phyloP scores from a whole-genome alignment of 2,329 filamentous ascomycete genomes.

The Periconia sp. region DNA sequence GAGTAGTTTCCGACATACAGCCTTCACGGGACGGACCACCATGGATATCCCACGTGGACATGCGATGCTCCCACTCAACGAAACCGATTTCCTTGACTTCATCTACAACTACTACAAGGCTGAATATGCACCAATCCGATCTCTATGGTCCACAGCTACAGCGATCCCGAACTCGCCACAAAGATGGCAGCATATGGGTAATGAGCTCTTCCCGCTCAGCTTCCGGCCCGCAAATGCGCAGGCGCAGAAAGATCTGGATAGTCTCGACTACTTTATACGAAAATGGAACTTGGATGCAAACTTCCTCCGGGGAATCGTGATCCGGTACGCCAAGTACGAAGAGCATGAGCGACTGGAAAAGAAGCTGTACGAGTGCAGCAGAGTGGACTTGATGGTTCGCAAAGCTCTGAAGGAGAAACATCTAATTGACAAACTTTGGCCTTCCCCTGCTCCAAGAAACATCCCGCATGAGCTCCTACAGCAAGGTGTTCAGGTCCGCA shows the following conservation, averaged over 20 bases:
- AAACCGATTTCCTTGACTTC: conserved; percentile 38
- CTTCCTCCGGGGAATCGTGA: conserved; percentile 35
- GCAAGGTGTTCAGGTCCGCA: conserved; percentile 36
- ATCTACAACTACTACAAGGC: conserved; percentile 42
- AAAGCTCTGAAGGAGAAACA: conserved; percentile 43
- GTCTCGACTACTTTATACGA: conserved; percentile 33
- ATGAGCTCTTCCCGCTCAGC: conserved; percentile 31
- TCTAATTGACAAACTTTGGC: conserved; percentile 39
- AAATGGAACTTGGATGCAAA: conserved; percentile 34
- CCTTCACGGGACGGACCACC: not conserved
- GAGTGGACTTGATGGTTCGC: conserved; percentile 39
- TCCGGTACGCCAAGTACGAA: conserved; percentile 38
- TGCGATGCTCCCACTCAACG: conserved; percentile 36
- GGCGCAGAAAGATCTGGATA: conserved; percentile 40
- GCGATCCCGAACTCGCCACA: conserved; percentile 31
- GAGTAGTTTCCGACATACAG: too few species aligned
- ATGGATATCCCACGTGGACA: conserved; percentile 39
- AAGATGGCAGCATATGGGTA: conserved; percentile 38
- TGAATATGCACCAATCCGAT: conserved; percentile 41
- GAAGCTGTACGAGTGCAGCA: conserved; percentile 35
- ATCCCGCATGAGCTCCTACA: conserved; percentile 29
- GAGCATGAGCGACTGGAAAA: conserved; percentile 40
- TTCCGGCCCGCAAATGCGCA: conserved; percentile 40
- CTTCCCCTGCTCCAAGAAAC: conserved; percentile 30
- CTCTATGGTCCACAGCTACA: conserved; percentile 38